Percentiles rank a stretch among this genome's conserved stretches.
Conservation (phyloP, 1,139 yeast species). For the Eremothecium sinecaudum region DNA sequence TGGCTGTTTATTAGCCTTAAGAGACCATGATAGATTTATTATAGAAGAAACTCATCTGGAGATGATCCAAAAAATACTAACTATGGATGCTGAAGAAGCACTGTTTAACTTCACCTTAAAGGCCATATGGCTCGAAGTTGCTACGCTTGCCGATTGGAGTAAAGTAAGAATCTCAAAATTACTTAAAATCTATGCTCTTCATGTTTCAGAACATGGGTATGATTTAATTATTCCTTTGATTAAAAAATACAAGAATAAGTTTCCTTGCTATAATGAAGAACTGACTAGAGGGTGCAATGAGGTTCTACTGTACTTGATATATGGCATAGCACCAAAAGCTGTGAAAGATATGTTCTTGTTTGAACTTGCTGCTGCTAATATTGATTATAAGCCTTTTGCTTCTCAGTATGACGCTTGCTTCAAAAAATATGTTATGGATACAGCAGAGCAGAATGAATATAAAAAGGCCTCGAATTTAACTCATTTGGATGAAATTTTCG, state of each 20-base stretch:
- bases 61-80: conserved; percentile 40
- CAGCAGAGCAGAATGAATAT: not conserved
- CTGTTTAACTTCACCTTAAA: conserved; percentile 45
- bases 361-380: not conserved
- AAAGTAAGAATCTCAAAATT: not conserved
- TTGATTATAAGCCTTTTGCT: not conserved
- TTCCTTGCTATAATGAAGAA: not conserved
- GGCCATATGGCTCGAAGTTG: conserved; percentile 40
- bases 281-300: not conserved
- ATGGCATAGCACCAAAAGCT: conserved; percentile 1
- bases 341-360: not conserved
- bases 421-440: not conserved
- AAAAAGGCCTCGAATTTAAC: not conserved
- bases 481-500: not conserved
- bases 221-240: conserved; percentile 1
- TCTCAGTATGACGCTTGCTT: not conserved
- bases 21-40: conserved; percentile 27
- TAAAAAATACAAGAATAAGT: not conserved
- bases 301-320: not conserved
- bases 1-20: conserved; percentile 51
- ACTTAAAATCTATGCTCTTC: not conserved
- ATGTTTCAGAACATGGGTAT: conserved; percentile 1
- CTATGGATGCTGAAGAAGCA: conserved; percentile 50
- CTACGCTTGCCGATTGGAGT: conserved; percentile 31
- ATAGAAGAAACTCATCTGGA: conserved; percentile 29